These are phyloP conservation scores for Eucalyptus dawsonii DNA, from an alignment of 345 rosid genomes.

Conservation along the genomic window DNA sequence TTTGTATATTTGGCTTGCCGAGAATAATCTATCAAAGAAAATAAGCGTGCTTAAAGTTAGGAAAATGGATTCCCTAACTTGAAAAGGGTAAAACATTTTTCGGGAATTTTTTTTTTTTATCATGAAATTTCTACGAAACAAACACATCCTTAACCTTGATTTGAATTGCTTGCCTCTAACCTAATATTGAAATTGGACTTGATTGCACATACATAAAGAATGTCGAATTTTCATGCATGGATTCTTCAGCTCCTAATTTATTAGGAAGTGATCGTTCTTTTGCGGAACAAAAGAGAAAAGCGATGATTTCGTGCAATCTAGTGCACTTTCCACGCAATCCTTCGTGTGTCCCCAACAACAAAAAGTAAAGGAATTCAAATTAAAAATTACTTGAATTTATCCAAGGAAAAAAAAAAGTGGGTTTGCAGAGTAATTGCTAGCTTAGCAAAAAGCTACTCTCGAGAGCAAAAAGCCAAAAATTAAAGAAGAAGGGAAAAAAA, in stretches of 20 bases:
- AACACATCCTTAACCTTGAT: not conserved
- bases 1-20: not conserved
- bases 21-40: not conserved
- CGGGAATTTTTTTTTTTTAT: accelerated
- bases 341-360: not conserved
- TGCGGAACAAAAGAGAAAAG: not conserved
- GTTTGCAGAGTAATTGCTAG: not conserved
- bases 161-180: not conserved
- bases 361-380: not conserved
- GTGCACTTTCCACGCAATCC: not conserved
- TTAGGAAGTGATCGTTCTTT: not conserved
- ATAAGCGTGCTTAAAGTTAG: not conserved
- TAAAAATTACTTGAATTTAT: not conserved
- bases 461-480: not conserved
- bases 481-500: not conserved
- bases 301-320: not conserved
- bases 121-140: not conserved
- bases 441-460: not conserved
- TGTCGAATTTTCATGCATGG: not conserved
- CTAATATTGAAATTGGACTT: not conserved
- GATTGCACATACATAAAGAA: not conserved
- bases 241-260: not conserved
- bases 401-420: not conserved
- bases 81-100: not conserved
- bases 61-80: not conserved